phyloP scores from a whole-genome alignment of 2,329 filamentous ascomycete species.

The Hypocrella siamensis region DNA sequence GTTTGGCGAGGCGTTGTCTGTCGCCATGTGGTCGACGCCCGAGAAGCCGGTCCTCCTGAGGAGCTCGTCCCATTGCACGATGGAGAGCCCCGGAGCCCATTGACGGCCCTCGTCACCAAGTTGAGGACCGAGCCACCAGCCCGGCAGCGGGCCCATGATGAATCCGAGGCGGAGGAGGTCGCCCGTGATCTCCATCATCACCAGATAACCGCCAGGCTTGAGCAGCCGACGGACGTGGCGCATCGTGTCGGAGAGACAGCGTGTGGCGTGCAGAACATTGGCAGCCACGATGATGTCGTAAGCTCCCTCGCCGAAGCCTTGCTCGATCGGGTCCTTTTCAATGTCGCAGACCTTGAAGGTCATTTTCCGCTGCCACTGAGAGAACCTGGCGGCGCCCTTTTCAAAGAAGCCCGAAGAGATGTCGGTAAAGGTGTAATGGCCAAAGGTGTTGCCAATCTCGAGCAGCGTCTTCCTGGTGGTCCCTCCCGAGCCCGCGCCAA shows the following conservation, averaged over 20 bases:
- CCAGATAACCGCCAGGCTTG: constrained; percentile 4
- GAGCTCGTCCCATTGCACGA: too few species aligned
- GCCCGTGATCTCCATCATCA: constrained; percentile 1
- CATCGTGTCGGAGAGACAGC: constrained; percentile 9
- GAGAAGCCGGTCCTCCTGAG: too few species aligned
- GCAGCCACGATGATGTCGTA: constrained; percentile 24
- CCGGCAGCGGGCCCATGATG: constrained; percentile 2
- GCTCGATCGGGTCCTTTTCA: constrained; percentile 9
- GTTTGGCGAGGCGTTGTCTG: too few species aligned
- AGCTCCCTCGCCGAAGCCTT: constrained; percentile 13
- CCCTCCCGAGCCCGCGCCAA: constrained; percentile 27
- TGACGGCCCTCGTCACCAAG: too few species aligned
- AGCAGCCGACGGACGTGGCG: constrained; percentile 3
- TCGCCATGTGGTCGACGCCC: too few species aligned
- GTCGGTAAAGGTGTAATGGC: not conserved
- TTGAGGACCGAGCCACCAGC: constrained; percentile 4
- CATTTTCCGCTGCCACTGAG: not conserved
- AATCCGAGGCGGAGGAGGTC: not conserved
- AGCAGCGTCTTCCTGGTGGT: constrained; percentile 20
- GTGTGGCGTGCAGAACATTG: constrained; percentile 21
- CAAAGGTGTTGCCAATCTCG: constrained; percentile 2
- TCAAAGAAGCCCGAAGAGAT: not conserved
- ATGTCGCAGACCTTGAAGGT: constrained; percentile 10
- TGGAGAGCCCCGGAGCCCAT: too few species aligned
- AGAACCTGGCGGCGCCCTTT: too few species aligned